Evolutionary conservation across 108 stramenopile species (phyloP), one percentile per base, ranked within the genome.

Genomic region (Nitzschia putrida): DNA sequence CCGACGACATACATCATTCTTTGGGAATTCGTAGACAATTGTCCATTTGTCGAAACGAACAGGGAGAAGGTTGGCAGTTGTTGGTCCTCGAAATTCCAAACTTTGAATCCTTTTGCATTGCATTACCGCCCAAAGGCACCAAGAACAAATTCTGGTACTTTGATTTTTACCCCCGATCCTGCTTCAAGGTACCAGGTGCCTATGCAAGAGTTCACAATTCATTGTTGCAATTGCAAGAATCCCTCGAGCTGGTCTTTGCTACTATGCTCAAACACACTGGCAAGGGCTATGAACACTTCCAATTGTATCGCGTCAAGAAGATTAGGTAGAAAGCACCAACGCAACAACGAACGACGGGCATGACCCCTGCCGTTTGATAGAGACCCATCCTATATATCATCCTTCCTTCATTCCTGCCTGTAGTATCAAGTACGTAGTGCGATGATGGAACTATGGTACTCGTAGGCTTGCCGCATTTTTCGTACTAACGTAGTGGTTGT

Each of bases 131-230:
- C 43, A 72, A 72, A 52, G 71, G 71, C 26, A 64, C 40, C 21
- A 54, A 40, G 20, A 64, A 64, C 61, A 72, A 72, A 57, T 72
- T 72, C 26, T 72, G 71, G 71, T 64, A 57, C 14, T 22, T 72
- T 21, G 71, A 72, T 47, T 64, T 72, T 16, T 26, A 29, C 9
- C 23, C 51, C 23, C 50, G 61, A 41, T 43, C 71, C 9, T 26
- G 29, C 14, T 63, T 72, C 39, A 49, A 42, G 6, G 50, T 52
- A 13, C 16, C 22, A 8, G 71, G 71, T 6, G 71, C 71, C 6
- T 55, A 72, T 57, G 71, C 71, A 14, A 29, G 61, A 26, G 71
- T 72, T n/a, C 71, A 72, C 40, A 55, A 16, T 29, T 49, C 61
- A 0, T 61, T 72, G n/a, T 37, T 64, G 52, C 71, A 72, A 47